These are phyloP conservation scores for Selenicereus undatus DNA, from an alignment of 148 eudicot genomes.

Conservation along the genomic window DNA sequence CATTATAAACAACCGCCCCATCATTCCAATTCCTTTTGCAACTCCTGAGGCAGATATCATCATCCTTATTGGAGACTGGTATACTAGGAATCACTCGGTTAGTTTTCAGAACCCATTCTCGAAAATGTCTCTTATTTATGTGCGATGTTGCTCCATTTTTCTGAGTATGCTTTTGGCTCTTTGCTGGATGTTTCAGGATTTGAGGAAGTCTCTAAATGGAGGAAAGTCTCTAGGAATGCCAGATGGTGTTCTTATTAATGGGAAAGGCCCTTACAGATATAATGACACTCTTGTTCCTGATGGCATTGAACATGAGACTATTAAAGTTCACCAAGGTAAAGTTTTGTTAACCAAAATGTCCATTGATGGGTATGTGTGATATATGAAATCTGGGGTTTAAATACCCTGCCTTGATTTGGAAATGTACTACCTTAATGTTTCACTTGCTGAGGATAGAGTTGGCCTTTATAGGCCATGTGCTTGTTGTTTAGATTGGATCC, in stretches of 20 bases:
- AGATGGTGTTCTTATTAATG: constrained; percentile 93
- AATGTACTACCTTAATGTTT: not conserved
- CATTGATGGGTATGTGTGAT: no score
- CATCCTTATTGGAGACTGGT: constrained; percentile 89
- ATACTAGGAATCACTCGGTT: constrained; percentile 77
- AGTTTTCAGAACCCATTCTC: constrained; percentile 22
- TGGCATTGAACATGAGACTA: constrained; percentile 84
- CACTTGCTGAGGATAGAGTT: not conserved
- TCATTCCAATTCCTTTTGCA: constrained; percentile 84
- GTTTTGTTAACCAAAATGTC: not conserved
- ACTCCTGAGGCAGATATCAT: constrained; percentile 67
- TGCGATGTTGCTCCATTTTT: not conserved
- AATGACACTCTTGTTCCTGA: constrained; percentile 84
- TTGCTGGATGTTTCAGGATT: constrained; percentile 39
- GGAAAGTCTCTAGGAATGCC: constrained; percentile 96
- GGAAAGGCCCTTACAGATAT: constrained; percentile 91
- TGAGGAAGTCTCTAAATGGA: constrained; percentile 71
- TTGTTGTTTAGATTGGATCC: not conserved
- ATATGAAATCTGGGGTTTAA: no score
- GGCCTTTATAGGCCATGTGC: not conserved
- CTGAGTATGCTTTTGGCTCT: not conserved
- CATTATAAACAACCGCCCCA: constrained; percentile 49
- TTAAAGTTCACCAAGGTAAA: constrained; percentile 83
- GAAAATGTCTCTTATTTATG: not conserved
- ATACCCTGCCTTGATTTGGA: not conserved